A percentile compares a stretch with the other conserved stretches of the same genome.
These are phyloP conservation scores for Geotrichum aggregatum DNA, from an alignment of 1,139 yeast species.

Conservation along the genomic window DNA sequence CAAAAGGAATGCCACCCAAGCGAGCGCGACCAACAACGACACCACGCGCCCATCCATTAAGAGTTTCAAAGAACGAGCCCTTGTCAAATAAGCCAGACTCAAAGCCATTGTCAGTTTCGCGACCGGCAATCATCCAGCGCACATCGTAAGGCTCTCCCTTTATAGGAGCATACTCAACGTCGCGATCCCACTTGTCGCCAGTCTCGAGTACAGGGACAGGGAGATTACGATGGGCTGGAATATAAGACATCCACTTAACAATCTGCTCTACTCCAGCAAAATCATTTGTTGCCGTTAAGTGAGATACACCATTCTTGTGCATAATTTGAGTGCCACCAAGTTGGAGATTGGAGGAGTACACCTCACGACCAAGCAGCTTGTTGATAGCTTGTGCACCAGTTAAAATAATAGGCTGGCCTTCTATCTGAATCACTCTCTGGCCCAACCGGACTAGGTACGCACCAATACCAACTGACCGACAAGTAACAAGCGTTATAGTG, in stretches of 20 bases:
- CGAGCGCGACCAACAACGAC: slow-evolving; percentile 99
- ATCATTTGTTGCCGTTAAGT: slow-evolving; percentile 91
- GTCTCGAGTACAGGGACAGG: slow-evolving; percentile 89
- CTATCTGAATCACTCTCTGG: slow-evolving; percentile 97
- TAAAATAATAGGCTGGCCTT: slow-evolving; percentile 95
- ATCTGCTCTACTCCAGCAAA: slow-evolving; percentile 94
- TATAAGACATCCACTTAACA: slow-evolving; percentile 92
- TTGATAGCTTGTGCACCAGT: slow-evolving; percentile 99
- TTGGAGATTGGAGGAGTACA: slow-evolving; percentile 92
- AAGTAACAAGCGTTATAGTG: slow-evolving; percentile 92
- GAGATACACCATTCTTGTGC: slow-evolving; percentile 98
- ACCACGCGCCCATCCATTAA: slow-evolving; percentile 98
- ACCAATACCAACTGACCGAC: slow-evolving; percentile 99
- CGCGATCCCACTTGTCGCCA: slow-evolving; percentile 87
- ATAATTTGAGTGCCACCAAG: slow-evolving; percentile 98
- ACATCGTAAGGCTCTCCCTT: slow-evolving; percentile 79
- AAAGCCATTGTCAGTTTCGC: slow-evolving; percentile 62
- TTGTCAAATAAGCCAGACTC: slow-evolving; percentile 89
- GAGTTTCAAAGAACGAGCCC: slow-evolving; percentile 92
- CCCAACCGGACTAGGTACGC: slow-evolving; percentile 97
- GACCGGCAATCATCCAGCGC: slow-evolving; percentile 92
- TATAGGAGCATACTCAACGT: slow-evolving; percentile 73
- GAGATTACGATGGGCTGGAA: slow-evolving; percentile 84
- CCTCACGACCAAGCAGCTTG: slow-evolving; percentile 93
- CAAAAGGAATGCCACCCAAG: slow-evolving; percentile 97